Evolutionary conservation across 2,329 filamentous ascomycete genomes (phyloP), one percentile per base, ranked within the genome.

Genomic region (Cordyceps farinosa): DNA sequence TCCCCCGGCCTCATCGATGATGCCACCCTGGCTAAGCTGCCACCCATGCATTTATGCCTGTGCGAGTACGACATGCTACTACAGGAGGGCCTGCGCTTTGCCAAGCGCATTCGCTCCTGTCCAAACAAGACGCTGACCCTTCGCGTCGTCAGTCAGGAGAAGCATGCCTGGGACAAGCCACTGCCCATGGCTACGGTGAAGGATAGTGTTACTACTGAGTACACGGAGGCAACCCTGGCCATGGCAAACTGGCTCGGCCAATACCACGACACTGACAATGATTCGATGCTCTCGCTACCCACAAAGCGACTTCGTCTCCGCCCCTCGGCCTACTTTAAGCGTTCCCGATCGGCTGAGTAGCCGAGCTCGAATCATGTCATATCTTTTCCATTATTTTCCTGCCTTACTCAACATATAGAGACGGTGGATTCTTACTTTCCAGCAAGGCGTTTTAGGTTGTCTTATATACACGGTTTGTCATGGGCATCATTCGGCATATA

Each of bases 61-160:
- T 89, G 86, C 73, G 86, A 89, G 74, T 84, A 81, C 72, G 85
- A 88, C 70, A 88, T 88, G 84, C 73, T 88, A n/a, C 78, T 86
- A 10, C 76, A 75, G 2, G 86, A 88, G 69, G 85, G 84, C 11
- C 77, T 88, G 65, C 77, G 79, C 5, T 88, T 92, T 66, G 81
- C 84, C 11, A 79, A 85, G 58, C 79, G 88, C 27, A 72, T 92
- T 9, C 72, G 77, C 54, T 54, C 65, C 5, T 65, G 69, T 10
- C 50, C 59, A 8, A 32, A 36, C 8, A 76, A 75, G 65, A 65
- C 68, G 13, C 70, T 77, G 61, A 77, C 71, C 4, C 65, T 79
- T 34, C 77, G 80, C n/a, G 67, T 82, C 9, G 80, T 82, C 3
- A 68, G 76, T 42, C 76, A 75, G 10, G 79, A 81, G 67, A 77